A percentile compares a stretch with the other conserved stretches of the same genome.
Conservation (phyloP, 176 grass and related monocot genomes). For the Zizania latifolia region DNA sequence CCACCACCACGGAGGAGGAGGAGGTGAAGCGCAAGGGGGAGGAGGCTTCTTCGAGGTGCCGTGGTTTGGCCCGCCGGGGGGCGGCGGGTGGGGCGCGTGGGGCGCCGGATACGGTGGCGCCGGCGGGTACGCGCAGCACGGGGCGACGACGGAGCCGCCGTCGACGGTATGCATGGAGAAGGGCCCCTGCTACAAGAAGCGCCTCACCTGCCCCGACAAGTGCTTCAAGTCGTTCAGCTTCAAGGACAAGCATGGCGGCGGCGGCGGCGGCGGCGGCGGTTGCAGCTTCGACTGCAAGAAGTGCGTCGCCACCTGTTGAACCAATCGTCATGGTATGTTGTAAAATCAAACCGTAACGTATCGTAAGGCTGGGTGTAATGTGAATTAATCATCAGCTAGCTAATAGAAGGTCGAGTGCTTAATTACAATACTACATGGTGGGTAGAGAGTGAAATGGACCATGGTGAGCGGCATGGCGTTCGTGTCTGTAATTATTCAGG, state of each 20-base stretch:
- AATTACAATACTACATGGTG: no score
- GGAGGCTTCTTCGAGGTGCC: constrained; percentile 13
- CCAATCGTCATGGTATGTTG: background rate
- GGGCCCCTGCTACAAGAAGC: constrained; percentile 49
- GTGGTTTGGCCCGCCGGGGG: constrained; percentile 7
- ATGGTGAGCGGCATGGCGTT: background rate
- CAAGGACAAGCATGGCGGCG: constrained; percentile 29
- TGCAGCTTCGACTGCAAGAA: constrained; percentile 64
- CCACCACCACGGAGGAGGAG: background rate
- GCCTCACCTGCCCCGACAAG: constrained; percentile 39
- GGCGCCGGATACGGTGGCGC: constrained; percentile 25
- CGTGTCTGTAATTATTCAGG: background rate
- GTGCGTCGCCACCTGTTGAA: constrained; percentile 52
- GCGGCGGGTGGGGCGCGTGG: constrained; percentile 3
- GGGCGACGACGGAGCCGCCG: constrained; percentile 33
- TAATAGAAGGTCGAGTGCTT: no score
- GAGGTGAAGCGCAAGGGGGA: background rate
- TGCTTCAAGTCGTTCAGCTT: constrained; percentile 61
- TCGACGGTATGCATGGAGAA: constrained; percentile 45
- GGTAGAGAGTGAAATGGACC: background rate
- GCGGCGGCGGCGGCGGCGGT: constrained; percentile 44
- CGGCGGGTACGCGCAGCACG: constrained; percentile 30
- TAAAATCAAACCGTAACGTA: background rate
- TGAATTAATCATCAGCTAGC: background rate
- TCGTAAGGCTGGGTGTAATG: background rate